These are phyloP conservation scores for Datura wrightii DNA, from an alignment of 257 asterid species.

Conservation along the genomic window DNA sequence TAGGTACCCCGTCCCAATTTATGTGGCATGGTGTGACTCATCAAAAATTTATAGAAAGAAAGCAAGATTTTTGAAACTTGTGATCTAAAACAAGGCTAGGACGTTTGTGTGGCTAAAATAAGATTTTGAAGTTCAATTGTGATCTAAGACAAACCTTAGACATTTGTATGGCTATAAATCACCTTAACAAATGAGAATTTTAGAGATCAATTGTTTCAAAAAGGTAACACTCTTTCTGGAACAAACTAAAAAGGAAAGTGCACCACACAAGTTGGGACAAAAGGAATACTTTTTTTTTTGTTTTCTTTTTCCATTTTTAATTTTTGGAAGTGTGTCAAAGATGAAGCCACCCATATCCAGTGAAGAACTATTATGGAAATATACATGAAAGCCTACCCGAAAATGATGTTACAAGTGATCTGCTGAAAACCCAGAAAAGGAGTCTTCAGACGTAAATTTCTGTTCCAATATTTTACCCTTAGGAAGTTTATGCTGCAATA, in stretches of 20 bases:
- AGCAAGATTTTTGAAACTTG: neutral
- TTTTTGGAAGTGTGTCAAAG: neutral
- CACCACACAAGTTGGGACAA: neutral
- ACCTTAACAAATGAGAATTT: conserved; percentile 14
- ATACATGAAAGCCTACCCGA: neutral
- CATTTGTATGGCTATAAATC: conserved; percentile 23
- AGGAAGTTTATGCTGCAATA: neutral
- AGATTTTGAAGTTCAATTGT: neutral
- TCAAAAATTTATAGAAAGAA: conserved; percentile 1
- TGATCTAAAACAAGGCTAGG: neutral
- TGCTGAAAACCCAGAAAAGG: neutral
- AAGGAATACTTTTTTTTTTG: neutral
- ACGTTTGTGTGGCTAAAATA: neutral
- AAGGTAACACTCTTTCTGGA: neutral
- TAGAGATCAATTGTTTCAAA: neutral
- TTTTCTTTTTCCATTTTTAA: neutral
- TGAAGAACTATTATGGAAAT: conserved; percentile 26
- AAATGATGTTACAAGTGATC: neutral
- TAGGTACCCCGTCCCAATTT: neutral
- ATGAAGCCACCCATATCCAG: neutral
- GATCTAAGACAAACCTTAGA: conserved; percentile 20
- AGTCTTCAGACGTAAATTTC: conserved; percentile 16
- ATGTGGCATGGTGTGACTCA: neutral
- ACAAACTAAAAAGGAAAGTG: conserved; percentile 18
- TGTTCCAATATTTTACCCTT: conserved; percentile 23